Conservation (phyloP, 495 filamentous ascomycete genomes). For the Neurospora discreta region DNA sequence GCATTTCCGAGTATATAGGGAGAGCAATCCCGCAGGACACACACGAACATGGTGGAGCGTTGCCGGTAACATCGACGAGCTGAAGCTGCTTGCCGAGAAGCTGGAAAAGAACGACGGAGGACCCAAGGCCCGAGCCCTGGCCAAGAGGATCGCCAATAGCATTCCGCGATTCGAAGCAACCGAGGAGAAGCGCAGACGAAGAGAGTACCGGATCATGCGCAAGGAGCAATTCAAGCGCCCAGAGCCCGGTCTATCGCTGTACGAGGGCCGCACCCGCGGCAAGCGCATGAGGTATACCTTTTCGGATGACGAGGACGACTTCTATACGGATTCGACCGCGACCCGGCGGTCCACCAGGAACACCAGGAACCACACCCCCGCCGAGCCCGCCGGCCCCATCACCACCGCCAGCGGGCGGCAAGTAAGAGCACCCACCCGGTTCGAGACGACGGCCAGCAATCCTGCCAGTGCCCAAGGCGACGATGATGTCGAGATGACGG, state of each 20-base stretch:
- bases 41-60: slow-evolving; percentile 84
- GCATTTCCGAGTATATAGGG: slow-evolving; percentile 84
- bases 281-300: slow-evolving; percentile 95
- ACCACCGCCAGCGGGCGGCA: slow-evolving; percentile 87
- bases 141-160: slow-evolving; percentile 64
- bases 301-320: slow-evolving; percentile 76
- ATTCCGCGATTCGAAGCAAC: slow-evolving; percentile 91
- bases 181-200: slow-evolving; percentile 89
- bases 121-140: slow-evolving; percentile 63
- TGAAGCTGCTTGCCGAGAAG: slow-evolving; percentile 60
- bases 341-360: slow-evolving; percentile 65
- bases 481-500: slow-evolving; percentile 15
- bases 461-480: slow-evolving; percentile 26
- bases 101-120: slow-evolving; percentile 64
- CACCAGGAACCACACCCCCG: slow-evolving; percentile 59
- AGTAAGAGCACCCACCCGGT: slow-evolving; percentile 61
- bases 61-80: slow-evolving; percentile 81
- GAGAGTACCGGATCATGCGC: slow-evolving; percentile 78
- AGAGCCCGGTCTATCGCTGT: slow-evolving; percentile 81
- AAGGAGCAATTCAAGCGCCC: slow-evolving; percentile 83
- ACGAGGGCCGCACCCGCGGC: slow-evolving; percentile 91
- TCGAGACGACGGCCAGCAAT: slow-evolving; percentile 54
- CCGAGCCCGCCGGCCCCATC: slow-evolving; percentile 59
- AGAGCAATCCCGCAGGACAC: slow-evolving; percentile 73
- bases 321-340: slow-evolving; percentile 53